Evolutionary conservation across 2,329 filamentous ascomycete species (phyloP).

Genomic region (Colletotrichum destructivum): DNA sequence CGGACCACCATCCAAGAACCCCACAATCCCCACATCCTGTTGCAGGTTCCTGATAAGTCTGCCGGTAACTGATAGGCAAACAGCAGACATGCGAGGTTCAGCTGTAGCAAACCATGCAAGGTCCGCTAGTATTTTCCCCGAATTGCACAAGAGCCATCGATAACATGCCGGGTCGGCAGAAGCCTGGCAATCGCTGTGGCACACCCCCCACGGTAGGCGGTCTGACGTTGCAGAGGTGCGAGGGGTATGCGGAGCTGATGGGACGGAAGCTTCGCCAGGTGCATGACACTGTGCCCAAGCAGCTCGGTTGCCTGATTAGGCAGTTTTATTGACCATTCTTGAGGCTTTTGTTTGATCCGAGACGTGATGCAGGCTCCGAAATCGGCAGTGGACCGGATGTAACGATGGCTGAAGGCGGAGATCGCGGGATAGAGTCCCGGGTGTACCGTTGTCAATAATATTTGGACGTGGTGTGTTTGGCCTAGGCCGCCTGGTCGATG

Average conservation of each 20-base stretch:
- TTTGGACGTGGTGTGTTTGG: not conserved
- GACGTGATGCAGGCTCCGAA: not conserved
- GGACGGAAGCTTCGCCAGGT: not conserved
- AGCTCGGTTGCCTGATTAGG: not conserved
- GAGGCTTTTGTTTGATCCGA: not conserved
- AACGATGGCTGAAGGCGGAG: too few species aligned
- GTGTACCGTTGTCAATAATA: not conserved
- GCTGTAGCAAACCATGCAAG: not conserved
- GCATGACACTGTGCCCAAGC: not conserved
- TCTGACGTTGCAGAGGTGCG: not conserved
- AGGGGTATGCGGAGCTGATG: not conserved
- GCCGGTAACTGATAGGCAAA: slow-evolving; percentile 11
- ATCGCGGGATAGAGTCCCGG: too few species aligned
- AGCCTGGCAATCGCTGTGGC: not conserved
- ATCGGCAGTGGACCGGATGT: not conserved
- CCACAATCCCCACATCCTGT: slow-evolving; percentile 26
- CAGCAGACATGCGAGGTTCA: not conserved
- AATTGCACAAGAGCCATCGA: not conserved
- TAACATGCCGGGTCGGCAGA: not conserved
- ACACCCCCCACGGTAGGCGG: not conserved
- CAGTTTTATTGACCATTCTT: slow-evolving; percentile 6
- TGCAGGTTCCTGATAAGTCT: slow-evolving; percentile 30
- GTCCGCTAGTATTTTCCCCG: not conserved
- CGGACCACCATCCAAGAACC: not conserved
- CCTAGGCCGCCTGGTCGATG: not conserved